Base-by-base conservation (phyloP, 139 green algal genomes). In the Chlorella sp. region DNA sequence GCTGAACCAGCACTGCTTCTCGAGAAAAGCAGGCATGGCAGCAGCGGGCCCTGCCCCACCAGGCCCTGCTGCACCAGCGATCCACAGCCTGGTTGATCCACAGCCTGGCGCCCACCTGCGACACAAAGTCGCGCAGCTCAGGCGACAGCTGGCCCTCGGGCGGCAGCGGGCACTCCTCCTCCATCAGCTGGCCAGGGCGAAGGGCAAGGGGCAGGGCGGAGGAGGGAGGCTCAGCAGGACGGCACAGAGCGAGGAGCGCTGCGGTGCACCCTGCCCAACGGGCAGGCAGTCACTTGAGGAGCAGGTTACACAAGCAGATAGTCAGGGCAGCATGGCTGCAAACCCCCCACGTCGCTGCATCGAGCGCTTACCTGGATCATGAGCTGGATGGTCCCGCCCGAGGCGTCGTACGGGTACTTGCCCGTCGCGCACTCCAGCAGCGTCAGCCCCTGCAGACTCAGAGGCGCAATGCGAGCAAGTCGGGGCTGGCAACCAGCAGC, bases 391-490 rank as follows among this genome's bases (percentile, higher is more conserved):
- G 93, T 92, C 3, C 93, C 93, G 11, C 65, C 91, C 22, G 73
- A 83, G 2, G 93, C 91, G 44, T 96, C 92, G 87, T 98, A 99
- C 0, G 97, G 97, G 90, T 98, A 99, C 48, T 83, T 76, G 0
- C 97, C 97, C 8, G 95, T 95, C 19, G 93, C 94, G 79, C 90
- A 95, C 90, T 99, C 97, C 62, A 99, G 80, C 80, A 99, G 80
- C 26, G 92, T 90, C 80, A 99, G 89, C 4, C 96, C 97, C 51
- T 60, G 51, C 51, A 60, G 51, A 2, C 51, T n/a, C n/a, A n/a
- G n/a, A n/a, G n/a, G n/a, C n/a, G n/a, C n/a, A n/a, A n/a, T n/a
- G n/a, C n/a, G n/a, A n/a, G n/a, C n/a, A n/a, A n/a, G n/a, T n/a
- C n/a, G n/a, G n/a, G n/a, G n/a, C n/a, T n/a, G n/a, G n/a, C n/a